Base-by-base conservation (phyloP, 192 early-diverging fungal species). In the Phycomyces blakesleeanus region DNA sequence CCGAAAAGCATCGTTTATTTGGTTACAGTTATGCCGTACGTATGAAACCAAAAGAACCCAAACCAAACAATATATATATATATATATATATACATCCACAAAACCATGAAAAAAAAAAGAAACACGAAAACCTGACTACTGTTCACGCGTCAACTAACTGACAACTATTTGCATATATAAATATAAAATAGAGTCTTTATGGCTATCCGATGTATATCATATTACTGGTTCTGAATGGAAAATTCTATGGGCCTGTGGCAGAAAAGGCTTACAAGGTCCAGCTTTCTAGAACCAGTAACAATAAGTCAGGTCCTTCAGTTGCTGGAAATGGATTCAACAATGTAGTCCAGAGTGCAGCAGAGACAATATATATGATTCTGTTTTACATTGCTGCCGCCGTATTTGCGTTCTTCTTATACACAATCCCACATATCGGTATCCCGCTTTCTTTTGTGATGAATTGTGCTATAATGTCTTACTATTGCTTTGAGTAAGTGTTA, bases 401-500 rank as follows among this genome's bases (percentile, higher is more conserved):
- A 21, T 73, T 67, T 63, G 44, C 60, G 0, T 12, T 44, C 14
- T 5, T 64, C 12, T 52, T 74, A 41, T 25, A 57, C 15, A 54
- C 42, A 12, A 64, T 74, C 41, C 72, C 72, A 18, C 29, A 20
- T 3, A 55, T 74, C 41, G 72, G 72, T 3, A 56, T 34, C 15
- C 16, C 40, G 2, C 12, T 65, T 1, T 50, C 66, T 2, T 67
- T 68, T 37, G 12, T 68, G 24, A 51, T 68, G 20, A 59, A 59
- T 9, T 68, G 66, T 40, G 53, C 60, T 24, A 51, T 68, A n/a
- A 65, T 68, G 44, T 55, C 72, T 0, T 74, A 74, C 42, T 74
- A 74, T 42, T 64, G 66, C 25, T 74, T 74, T 27, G 72, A 74
- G 72, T 74, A 67, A 73, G 65, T 67, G n/a, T n/a, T n/a, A n/a